These are phyloP conservation scores for Cubamyces sp. DNA, from an alignment of 768 basidiomycete genomes.

Conservation along the genomic window DNA sequence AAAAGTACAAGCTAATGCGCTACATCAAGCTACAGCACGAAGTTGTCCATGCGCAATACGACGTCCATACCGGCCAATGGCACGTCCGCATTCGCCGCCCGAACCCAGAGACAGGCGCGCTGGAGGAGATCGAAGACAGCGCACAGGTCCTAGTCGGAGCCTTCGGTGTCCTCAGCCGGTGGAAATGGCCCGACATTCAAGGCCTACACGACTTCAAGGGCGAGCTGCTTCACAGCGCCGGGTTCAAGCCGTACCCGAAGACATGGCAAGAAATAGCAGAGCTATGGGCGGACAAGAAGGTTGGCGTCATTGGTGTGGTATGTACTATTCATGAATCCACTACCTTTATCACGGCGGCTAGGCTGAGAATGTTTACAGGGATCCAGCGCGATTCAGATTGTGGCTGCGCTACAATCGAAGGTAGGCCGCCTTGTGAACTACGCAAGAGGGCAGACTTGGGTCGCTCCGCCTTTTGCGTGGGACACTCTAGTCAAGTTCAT, in stretches of 20 bases:
- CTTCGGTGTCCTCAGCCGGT: slow-evolving; percentile 57
- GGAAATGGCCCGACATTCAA: slow-evolving; percentile 70
- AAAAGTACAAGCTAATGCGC: slow-evolving; percentile 56
- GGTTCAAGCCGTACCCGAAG: slow-evolving; percentile 49
- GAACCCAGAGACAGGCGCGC: neutral
- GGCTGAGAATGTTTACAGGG: slow-evolving; percentile 49
- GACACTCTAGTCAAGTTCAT: slow-evolving; percentile 46
- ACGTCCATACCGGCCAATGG: slow-evolving; percentile 59
- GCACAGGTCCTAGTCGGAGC: slow-evolving; percentile 62
- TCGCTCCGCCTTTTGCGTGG: slow-evolving; percentile 49
- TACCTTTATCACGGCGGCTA: neutral
- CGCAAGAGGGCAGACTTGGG: slow-evolving; percentile 64
- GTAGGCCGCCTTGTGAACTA: slow-evolving; percentile 55
- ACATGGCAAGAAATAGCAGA: slow-evolving; percentile 49
- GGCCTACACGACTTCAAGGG: slow-evolving; percentile 63
- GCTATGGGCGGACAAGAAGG: slow-evolving; percentile 55
- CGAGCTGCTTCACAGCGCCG: slow-evolving; percentile 62
- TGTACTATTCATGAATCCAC: slow-evolving; percentile 31
- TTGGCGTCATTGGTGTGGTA: slow-evolving; percentile 64
- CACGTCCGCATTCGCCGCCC: slow-evolving; percentile 46
- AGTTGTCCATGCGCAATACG: slow-evolving; percentile 53
- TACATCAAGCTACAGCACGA: slow-evolving; percentile 62
- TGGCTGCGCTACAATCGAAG: slow-evolving; percentile 57
- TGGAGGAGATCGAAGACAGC: slow-evolving; percentile 49
- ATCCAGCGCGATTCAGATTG: slow-evolving; percentile 64